A percentile compares a stretch with the other conserved stretches of the same genome.
Conservation (phyloP, 1,139 yeast species). For the Magnusiomyces paraingens region DNA sequence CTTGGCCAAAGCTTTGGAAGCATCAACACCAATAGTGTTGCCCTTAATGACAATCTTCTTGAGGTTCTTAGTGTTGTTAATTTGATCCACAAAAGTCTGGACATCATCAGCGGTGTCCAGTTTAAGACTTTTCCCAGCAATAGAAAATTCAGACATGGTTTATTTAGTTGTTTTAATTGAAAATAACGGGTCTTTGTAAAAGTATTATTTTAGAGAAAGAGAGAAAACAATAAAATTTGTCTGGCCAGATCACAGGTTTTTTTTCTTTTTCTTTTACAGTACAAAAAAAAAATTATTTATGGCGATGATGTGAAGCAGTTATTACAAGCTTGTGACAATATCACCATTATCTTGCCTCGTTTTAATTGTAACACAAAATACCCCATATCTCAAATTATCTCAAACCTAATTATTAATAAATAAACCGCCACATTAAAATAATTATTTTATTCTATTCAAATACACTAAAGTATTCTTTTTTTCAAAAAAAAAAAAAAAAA, state of each 20-base stretch:
- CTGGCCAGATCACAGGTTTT: neutral
- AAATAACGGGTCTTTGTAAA: neutral
- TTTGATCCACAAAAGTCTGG: constrained; percentile 52
- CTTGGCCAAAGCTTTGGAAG: constrained; percentile 65
- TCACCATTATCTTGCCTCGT: no score
- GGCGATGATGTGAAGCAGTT: no score
- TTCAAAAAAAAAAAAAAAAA: no score
- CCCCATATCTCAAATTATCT: no score
- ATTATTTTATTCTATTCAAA: no score
- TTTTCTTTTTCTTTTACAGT: neutral
- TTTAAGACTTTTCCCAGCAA: constrained; percentile 73
- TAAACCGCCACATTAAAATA: no score
- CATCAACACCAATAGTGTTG: constrained; percentile 89
- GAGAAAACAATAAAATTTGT: no score
- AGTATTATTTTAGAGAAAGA: no score
- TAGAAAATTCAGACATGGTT: constrained; percentile 37
- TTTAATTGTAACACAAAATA: no score
- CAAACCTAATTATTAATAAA: no score
- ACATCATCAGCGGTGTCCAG: constrained; percentile 70
- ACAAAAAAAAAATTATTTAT: neutral
- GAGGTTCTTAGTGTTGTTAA: constrained; percentile 39
- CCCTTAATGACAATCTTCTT: constrained; percentile 77
- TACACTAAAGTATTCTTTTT: no score
- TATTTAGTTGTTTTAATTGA: neutral
- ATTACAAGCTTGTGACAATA: no score